phyloP scores from a whole-genome alignment of 2,329 filamentous ascomycete genomes.

The Paracamarosporium sp. region DNA sequence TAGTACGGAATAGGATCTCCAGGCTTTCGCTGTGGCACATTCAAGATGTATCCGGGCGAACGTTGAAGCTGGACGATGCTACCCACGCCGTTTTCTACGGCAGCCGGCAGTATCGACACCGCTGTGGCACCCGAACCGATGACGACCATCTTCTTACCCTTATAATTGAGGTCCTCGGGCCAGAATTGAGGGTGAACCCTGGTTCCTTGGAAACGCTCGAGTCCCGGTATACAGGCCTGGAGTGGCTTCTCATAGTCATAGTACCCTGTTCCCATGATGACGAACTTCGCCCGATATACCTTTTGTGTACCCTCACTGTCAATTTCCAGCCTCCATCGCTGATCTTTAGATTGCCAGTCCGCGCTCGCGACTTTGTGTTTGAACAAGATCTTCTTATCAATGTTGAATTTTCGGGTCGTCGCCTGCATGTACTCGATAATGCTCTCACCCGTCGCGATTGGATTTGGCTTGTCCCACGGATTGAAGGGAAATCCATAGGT shows the following conservation, averaged over 20 bases:
- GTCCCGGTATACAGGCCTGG: slow-evolving; percentile 67
- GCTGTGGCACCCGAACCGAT: slow-evolving; percentile 83
- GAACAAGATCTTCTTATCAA: slow-evolving; percentile 55
- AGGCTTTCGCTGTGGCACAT: slow-evolving; percentile 54
- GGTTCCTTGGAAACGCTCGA: slow-evolving; percentile 69
- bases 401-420: slow-evolving; percentile 51
- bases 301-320: slow-evolving; percentile 45
- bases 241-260: slow-evolving; percentile 74
- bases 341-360: slow-evolving; percentile 56
- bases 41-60: slow-evolving; percentile 69
- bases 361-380: slow-evolving; percentile 50
- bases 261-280: slow-evolving; percentile 71
- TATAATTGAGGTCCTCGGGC: slow-evolving; percentile 72
- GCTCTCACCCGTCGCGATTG: slow-evolving; percentile 53
- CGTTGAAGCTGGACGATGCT: slow-evolving; percentile 82
- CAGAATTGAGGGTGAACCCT: slow-evolving; percentile 78
- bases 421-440: slow-evolving; percentile 54
- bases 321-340: slow-evolving; percentile 55
- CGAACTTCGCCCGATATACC: slow-evolving; percentile 53
- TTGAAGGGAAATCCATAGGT: slow-evolving; percentile 70
- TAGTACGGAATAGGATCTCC: slow-evolving; percentile 44
- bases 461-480: slow-evolving; percentile 65
- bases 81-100: slow-evolving; percentile 67
- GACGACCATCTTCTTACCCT: slow-evolving; percentile 71
- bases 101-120: slow-evolving; percentile 74